A percentile compares a stretch with the other conserved stretches of the same genome.
Conservation (phyloP, 2,329 filamentous ascomycete genomes). For the Neofusicoccum ribis region DNA sequence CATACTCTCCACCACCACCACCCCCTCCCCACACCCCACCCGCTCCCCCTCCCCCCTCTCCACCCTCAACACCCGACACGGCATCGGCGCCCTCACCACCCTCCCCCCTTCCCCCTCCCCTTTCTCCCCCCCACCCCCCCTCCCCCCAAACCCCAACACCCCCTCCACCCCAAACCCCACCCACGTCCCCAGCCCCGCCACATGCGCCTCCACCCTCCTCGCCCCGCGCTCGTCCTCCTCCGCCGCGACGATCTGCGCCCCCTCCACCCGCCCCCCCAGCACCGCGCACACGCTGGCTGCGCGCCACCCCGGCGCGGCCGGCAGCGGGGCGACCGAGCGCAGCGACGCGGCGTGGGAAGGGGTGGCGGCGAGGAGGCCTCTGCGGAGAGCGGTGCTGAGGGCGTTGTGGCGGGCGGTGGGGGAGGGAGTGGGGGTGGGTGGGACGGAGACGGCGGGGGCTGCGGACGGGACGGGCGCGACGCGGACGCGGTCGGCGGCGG, state of each 20-base stretch:
- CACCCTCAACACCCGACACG: conserved; percentile 37
- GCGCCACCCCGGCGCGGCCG: no score
- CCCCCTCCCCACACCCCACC: conserved; percentile 18
- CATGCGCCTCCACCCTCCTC: conserved; percentile 30
- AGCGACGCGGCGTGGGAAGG: not conserved
- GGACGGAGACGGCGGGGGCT: no score
- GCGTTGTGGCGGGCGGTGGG: not conserved
- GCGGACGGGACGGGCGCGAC: no score
- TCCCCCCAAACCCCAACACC: conserved; percentile 32
- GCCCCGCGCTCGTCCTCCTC: not conserved
- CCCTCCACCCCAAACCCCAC: conserved; percentile 30
- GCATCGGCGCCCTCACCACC: conserved; percentile 28
- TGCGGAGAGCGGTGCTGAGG: conserved; percentile 23
- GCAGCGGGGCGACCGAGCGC: not conserved
- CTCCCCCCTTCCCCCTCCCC: conserved; percentile 28
- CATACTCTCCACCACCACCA: conserved; percentile 41
- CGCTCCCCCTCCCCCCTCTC: conserved; percentile 35
- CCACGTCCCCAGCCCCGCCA: conserved; percentile 32
- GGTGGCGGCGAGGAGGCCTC: conserved; percentile 25
- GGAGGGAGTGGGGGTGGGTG: no score
- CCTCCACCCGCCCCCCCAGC: no score
- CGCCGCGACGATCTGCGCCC: no score
- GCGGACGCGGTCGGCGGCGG: no score
- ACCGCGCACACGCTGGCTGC: no score
- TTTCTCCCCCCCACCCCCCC: conserved; percentile 24